Base-by-base conservation (phyloP, 139 green algal genomes). In the Ettlia oleoabundans region DNA sequence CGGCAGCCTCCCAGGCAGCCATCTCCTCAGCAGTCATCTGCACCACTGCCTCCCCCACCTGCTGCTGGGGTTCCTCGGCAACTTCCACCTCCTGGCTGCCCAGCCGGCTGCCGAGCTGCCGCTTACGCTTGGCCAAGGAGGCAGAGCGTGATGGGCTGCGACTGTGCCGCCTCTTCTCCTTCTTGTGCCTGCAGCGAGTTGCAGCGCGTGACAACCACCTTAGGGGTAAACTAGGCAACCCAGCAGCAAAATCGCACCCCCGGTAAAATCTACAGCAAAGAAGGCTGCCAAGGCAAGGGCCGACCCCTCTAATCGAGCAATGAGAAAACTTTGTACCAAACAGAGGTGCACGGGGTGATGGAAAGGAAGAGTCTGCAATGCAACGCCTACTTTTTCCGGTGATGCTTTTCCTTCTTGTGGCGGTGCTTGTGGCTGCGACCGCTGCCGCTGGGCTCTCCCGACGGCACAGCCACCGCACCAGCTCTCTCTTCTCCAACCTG, bases 341-440 rank as follows among this genome's bases (percentile, higher is more conserved):
- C 19, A 24, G 21, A 66, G 58, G 58, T 6, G 58, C 30, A 38
- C 8, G 4, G 6, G n/a, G 30, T 38, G 63, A 6, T 30, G 13
- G 63, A 30, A 6, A 69, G 63, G 18, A 41, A 38, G 30, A 10
- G 63, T 30, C 40, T 40, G 7, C 30, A 69, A 24, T 6, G 30
- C 30, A 69, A 41, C 41, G 10, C 68, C 43, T 43, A 78, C 70
- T 42, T 64, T 32, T 63, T 64, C 22, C 55, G 33, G 30, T 47
- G n/a, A n/a, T n/a, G 70, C 70, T 64, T 69, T 7, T 41, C 32
- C 63, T 41, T 69, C 30, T 69, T 63, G 30, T 64, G 1, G 18
- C 37, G n/a, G 30, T 64, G 70, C 70, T 64, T 78, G 70, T 63
- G 51, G 70, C 47, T 63, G 30, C 30, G 70, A n/a, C 47, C 32